phyloP scores from a whole-genome alignment of 768 basidiomycete species.

The Brasilioporus rufonigricans region DNA sequence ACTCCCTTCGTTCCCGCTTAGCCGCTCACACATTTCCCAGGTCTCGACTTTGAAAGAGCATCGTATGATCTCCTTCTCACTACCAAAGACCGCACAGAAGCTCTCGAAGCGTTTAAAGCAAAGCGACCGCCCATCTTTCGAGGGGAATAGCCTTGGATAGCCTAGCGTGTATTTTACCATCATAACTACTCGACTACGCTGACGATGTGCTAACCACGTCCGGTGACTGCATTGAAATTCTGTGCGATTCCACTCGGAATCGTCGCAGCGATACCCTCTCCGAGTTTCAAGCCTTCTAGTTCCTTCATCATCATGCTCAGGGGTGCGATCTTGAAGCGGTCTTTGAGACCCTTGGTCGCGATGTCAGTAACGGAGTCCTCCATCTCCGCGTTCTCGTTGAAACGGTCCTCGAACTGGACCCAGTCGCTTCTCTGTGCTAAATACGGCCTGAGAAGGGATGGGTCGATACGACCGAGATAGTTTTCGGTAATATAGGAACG shows the following conservation, averaged over 20 bases:
- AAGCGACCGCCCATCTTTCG: conserved; percentile 77
- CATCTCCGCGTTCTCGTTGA: conserved; percentile 56
- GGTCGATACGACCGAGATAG: conserved; percentile 89
- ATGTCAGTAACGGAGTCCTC: conserved; percentile 41
- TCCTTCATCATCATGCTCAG: conserved; percentile 89
- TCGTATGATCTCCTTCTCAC: conserved; percentile 79
- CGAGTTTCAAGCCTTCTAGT: conserved; percentile 61
- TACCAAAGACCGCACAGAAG: conserved; percentile 77
- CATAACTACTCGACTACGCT: neutral
- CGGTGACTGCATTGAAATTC: conserved; percentile 45
- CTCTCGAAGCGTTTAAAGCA: conserved; percentile 81
- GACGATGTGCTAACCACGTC: conserved; percentile 40
- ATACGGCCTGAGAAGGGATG: conserved; percentile 84
- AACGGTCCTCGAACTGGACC: conserved; percentile 79
- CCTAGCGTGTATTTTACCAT: neutral
- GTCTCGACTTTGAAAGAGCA: conserved; percentile 89
- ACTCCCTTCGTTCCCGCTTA: neutral
- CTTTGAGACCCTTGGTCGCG: conserved; percentile 48
- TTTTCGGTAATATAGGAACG: conserved; percentile 94
- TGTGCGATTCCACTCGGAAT: conserved; percentile 58
- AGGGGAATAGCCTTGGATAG: conserved; percentile 54
- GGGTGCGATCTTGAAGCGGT: conserved; percentile 61
- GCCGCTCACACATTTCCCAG: conserved; percentile 32
- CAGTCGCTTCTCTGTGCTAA: conserved; percentile 90
- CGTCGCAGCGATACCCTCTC: conserved; percentile 56